Evolutionary conservation across 768 basidiomycete species (phyloP), one percentile per base, ranked within the genome.

Genomic region (Clitopilus hobsonii): DNA sequence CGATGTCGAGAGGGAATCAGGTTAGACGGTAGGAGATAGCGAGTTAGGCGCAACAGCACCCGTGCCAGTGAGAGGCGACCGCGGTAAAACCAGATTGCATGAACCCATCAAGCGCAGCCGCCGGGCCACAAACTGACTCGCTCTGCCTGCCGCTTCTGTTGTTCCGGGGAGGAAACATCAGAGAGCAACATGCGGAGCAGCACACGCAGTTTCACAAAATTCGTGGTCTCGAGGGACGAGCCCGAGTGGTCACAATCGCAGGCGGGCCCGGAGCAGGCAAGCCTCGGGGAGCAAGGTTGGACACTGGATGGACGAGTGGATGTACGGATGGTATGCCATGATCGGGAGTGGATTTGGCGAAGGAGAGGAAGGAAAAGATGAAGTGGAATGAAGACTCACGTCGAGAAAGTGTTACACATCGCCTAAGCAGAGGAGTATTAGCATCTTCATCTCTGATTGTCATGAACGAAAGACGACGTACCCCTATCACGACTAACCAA

Each of bases 331-430:
- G n/a, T n/a, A n/a, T n/a, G n/a, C n/a, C n/a, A n/a, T n/a, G n/a
- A n/a, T n/a, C n/a, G n/a, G n/a, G n/a, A n/a, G n/a, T n/a, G n/a
- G 20, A 23, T 6, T 16, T 16, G 27, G 28, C 23, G n/a, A 22
- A 29, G 29, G 36, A 36, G 13, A 49, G 8, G 23, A 38, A 3
- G 27, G 10, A 10, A n/a, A n/a, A 49, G 22, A 47, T 11, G 24
- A 54, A 18, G 22, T 18, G 18, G 22, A 45, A 23, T 48, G 6
- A 29, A 16, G 18, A 72, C 76, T 58, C 58, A 78, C 77, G 78
- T 77, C 28, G 76, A 67, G 56, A 77, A 78, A 5, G 75, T 71
- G 54, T 71, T 76, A 51, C 72, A 76, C 73, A 77, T 76, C 6
- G 71, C 76, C 75, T 78, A n/a, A n/a, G n/a, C n/a, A n/a, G n/a